phyloP scores from a whole-genome alignment of 2,329 filamentous ascomycete species.

The Aschersonia sp. region DNA sequence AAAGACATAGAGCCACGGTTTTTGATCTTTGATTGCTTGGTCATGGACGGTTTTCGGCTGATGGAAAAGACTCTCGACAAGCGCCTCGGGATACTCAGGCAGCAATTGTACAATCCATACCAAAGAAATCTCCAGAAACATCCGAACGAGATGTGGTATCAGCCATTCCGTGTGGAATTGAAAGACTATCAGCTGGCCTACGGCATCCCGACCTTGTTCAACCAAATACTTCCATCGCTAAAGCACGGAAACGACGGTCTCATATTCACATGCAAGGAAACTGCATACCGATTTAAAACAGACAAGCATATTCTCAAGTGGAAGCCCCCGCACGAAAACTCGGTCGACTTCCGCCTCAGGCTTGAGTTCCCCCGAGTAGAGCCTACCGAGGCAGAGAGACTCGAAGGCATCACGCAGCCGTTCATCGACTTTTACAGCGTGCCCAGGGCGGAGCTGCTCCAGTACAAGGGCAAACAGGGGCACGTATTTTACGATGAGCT shows the following conservation, averaged over 20 bases:
- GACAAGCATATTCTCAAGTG: conserved; percentile 93
- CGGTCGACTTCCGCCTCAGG: conserved; percentile 75
- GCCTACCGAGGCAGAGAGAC: conserved; percentile 51
- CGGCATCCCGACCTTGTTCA: conserved; percentile 84
- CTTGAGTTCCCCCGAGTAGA: conserved; percentile 63
- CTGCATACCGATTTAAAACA: conserved; percentile 77
- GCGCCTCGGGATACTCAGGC: conserved; percentile 73
- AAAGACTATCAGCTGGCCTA: conserved; percentile 87
- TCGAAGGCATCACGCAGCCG: conserved; percentile 47
- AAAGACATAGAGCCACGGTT: conserved; percentile 55
- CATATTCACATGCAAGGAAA: conserved; percentile 90
- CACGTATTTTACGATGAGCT: conserved; percentile 57
- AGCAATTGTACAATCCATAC: conserved; percentile 62
- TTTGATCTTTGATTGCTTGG: conserved; percentile 86
- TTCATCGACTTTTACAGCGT: conserved; percentile 69
- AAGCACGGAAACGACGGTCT: conserved; percentile 92
- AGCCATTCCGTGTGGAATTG: conserved; percentile 71
- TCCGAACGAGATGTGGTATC: conserved; percentile 53
- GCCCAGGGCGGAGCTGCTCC: conserved; percentile 59
- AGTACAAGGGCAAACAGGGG: conserved; percentile 46
- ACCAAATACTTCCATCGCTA: conserved; percentile 66
- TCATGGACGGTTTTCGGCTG: conserved; percentile 61
- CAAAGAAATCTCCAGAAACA: conserved; percentile 46
- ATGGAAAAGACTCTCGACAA: conserved; percentile 77
- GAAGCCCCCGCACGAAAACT: conserved; percentile 94